These are phyloP conservation scores for Komagataella ulmi DNA, from an alignment of 805 yeast species.

Conservation along the genomic window DNA sequence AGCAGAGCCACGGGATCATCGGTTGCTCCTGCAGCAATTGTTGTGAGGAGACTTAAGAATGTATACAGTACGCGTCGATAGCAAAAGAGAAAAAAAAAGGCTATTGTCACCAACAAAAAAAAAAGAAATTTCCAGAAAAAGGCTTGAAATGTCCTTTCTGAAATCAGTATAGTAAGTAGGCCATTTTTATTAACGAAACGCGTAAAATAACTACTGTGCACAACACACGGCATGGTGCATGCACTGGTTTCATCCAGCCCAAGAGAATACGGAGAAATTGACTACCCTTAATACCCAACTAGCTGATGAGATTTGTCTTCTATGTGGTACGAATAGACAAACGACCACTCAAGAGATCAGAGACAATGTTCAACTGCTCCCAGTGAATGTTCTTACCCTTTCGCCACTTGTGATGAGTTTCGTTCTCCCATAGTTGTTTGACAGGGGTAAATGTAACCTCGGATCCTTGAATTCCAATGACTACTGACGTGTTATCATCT, in stretches of 20 bases:
- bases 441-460: slow-evolving; percentile 45
- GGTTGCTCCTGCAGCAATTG: too few relatives aligned
- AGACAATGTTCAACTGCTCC: slow-evolving; percentile 42
- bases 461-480: slow-evolving; percentile 62
- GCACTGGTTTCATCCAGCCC: neutral
- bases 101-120: neutral
- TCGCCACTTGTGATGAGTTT: slow-evolving; percentile 47
- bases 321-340: slow-evolving; percentile 18
- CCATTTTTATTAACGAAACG: neutral
- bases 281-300: neutral
- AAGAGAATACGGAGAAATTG: neutral
- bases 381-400: slow-evolving; percentile 63
- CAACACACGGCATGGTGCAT: too few relatives aligned
- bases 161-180: neutral
- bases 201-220: neutral
- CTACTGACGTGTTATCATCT: slow-evolving; percentile 31
- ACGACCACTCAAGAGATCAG: slow-evolving; percentile 67
- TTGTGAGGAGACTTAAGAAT: too few relatives aligned
- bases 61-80: too few relatives aligned
- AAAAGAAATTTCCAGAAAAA: neutral
- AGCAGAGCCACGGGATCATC: too few relatives aligned
- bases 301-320: slow-evolving; percentile 19
- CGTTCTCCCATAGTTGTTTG: slow-evolving; percentile 40
- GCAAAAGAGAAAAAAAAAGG: neutral
- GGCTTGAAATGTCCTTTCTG: too few relatives aligned